Evolutionary conservation across 1,139 yeast genomes (phyloP).

Genomic region (Debaryomycetaceae sp.): DNA sequence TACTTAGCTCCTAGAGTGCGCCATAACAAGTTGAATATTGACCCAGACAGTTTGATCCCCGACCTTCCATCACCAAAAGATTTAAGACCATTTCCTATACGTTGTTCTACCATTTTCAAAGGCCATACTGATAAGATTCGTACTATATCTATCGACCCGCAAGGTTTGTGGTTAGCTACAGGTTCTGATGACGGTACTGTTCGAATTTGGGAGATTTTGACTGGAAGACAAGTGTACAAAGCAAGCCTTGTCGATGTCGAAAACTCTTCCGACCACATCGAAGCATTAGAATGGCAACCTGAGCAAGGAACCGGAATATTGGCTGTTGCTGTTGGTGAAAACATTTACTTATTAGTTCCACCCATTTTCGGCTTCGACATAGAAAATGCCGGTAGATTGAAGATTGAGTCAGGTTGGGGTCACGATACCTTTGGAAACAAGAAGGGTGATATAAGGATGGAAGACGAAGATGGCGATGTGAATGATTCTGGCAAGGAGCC

Average conservation of each 20-base stretch:
- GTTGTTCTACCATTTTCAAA: slow-evolving; percentile 74
- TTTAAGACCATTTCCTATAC: slow-evolving; percentile 95
- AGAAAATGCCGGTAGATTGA: slow-evolving; percentile 76
- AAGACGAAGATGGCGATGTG: slow-evolving; percentile 34
- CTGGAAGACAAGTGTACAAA: slow-evolving; percentile 89
- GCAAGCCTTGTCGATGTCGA: slow-evolving; percentile 51
- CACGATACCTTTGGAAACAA: slow-evolving; percentile 71
- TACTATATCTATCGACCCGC: slow-evolving; percentile 78
- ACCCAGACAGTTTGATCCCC: slow-evolving; percentile 94
- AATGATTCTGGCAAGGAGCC: slow-evolving; percentile 29
- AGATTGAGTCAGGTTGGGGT: slow-evolving; percentile 91
- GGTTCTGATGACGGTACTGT: slow-evolving; percentile 97
- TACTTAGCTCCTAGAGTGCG: slow-evolving; percentile 96
- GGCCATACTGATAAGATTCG: slow-evolving; percentile 88
- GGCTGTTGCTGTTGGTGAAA: slow-evolving; percentile 83
- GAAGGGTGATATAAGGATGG: slow-evolving; percentile 42
- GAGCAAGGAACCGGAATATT: slow-evolving; percentile 66
- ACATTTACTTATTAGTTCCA: slow-evolving; percentile 75
- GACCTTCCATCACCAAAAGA: slow-evolving; percentile 97
- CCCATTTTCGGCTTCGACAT: slow-evolving; percentile 86
- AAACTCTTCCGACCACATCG: slow-evolving; percentile 72
- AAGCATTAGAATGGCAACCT: slow-evolving; percentile 90
- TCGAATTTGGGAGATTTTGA: slow-evolving; percentile 92
- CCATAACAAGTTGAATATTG: slow-evolving; percentile 85
- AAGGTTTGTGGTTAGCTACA: slow-evolving; percentile 93